Evolutionary conservation across 371 early-diverging fungal species (phyloP), one percentile per base, ranked within the genome.

Genomic region (Mucor sp.): DNA sequence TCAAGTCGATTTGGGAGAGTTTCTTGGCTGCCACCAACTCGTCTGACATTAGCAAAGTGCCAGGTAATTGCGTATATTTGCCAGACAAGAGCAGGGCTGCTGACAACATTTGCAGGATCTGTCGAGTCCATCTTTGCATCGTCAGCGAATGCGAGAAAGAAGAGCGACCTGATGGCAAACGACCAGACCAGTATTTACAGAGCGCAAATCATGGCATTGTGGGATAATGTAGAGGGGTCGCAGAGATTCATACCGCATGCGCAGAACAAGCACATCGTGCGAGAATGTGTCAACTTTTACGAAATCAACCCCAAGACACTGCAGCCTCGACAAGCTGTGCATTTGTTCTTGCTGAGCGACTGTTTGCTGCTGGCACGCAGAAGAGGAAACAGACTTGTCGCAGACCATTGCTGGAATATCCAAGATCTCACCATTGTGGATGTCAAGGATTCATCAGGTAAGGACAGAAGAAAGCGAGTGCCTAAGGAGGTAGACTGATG

Each of bases 341-440:
- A 93, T 63, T 74, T 96, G 21, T 89, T 91, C 43, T 75, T 97
- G 32, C 72, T 96, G 60, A 94, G 86, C 66, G 96, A 96, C 69
- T 85, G 91, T 56, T 66, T 97, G 3, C 71, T 97, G 48, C 74
- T 96, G 23, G 93, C 92, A 0, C 93, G 92, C 69, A 92, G 91
- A 74, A 87, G 91, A 33, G 80, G 90, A 17, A 86, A 90, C 39
- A 84, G 88, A 60, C 76, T 95, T 64, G 87, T 95, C 3, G 93
- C 94, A 0, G 95, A 95, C 56, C 84, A 88, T 58, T 92, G 93
- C 61, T 94, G 91, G 86, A 66, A 72, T 25, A 69, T 96, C 23
- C 75, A 85, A 23, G 94, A 95, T 25, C 84, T 94, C 21, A 89
- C 89, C 0, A 83, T 95, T 3, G 86, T 90, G 19, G 96, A 97